Percentiles rank a stretch among this genome's conserved stretches.
Evolutionary conservation across 2,329 filamentous ascomycete species (phyloP).

Genomic region (Microdochium trichocladiopsis): DNA sequence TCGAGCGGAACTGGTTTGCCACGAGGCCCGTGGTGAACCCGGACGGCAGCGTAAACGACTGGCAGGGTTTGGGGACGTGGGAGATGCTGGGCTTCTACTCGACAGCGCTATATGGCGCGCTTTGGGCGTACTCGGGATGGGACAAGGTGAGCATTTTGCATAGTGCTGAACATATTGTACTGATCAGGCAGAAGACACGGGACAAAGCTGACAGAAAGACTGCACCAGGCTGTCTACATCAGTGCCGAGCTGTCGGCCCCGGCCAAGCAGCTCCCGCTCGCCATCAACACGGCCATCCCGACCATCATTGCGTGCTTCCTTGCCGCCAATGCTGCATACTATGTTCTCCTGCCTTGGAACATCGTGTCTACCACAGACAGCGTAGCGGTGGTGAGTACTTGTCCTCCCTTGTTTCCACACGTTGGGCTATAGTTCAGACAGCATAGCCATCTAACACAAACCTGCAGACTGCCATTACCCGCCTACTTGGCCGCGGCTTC

Average conservation of each 20-base stretch:
- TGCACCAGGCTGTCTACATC: constrained; percentile 44
- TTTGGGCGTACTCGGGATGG: constrained; percentile 63
- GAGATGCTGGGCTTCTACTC: constrained; percentile 53
- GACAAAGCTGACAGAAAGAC: constrained; percentile 1
- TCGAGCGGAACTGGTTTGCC: constrained; percentile 46
- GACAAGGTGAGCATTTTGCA: constrained; percentile 47
- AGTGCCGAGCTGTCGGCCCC: constrained; percentile 44
- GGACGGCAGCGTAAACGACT: constrained; percentile 40
- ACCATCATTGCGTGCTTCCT: constrained; percentile 54
- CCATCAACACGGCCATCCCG: constrained; percentile 54
- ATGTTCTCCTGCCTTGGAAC: constrained; percentile 54
- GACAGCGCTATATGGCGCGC: constrained; percentile 51
- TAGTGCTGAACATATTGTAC: neutral
- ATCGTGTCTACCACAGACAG: constrained; percentile 52
- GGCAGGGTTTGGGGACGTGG: constrained; percentile 43
- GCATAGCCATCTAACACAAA: constrained; percentile 3
- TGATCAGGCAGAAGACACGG: neutral
- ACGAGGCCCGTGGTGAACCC: constrained; percentile 40
- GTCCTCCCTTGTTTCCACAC: neutral
- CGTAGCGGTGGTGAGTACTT: constrained; percentile 48
- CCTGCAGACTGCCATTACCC: constrained; percentile 44
- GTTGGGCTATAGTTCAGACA: no score
- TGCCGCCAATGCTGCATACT: constrained; percentile 54
- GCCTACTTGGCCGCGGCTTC: constrained; percentile 43
- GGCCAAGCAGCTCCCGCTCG: constrained; percentile 47